phyloP scores from a whole-genome alignment of 2,329 filamentous ascomycete species.

The Nothopassalora personata region DNA sequence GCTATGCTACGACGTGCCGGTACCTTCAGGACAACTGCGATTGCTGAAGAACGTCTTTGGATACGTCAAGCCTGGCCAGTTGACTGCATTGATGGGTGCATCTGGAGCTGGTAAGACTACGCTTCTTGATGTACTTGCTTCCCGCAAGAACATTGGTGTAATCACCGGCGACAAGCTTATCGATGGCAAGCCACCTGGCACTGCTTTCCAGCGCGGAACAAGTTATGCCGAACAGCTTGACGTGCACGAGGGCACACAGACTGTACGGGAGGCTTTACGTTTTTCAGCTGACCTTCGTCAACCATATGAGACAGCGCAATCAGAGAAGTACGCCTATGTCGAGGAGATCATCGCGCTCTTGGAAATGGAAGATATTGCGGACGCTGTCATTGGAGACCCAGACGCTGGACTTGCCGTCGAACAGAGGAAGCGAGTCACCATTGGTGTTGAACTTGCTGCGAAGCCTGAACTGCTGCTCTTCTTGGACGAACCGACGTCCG shows the following conservation, averaged over 20 bases:
- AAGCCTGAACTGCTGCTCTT: constrained; percentile 71
- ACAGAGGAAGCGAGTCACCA: constrained; percentile 63
- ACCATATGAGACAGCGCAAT: constrained; percentile 51
- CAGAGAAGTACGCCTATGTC: constrained; percentile 61
- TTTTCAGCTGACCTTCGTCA: constrained; percentile 62
- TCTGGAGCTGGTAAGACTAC: constrained; percentile 80
- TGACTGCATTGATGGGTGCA: constrained; percentile 49
- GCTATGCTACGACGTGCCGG: constrained; percentile 47
- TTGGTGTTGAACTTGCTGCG: constrained; percentile 56
- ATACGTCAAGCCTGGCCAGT: constrained; percentile 46
- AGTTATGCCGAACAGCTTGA: constrained; percentile 63
- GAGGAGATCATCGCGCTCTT: constrained; percentile 61
- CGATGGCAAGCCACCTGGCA: constrained; percentile 50
- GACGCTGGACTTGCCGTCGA: constrained; percentile 59
- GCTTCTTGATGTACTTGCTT: constrained; percentile 68
- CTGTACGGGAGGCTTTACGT: constrained; percentile 61
- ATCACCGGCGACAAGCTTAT: constrained; percentile 59
- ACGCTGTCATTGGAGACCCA: constrained; percentile 59
- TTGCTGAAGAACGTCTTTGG: constrained; percentile 45
- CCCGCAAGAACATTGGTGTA: constrained; percentile 60
- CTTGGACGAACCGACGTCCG: constrained; percentile 72
- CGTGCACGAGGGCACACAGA: constrained; percentile 57
- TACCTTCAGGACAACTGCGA: constrained; percentile 41
- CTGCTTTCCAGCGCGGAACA: constrained; percentile 58
- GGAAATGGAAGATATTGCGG: constrained; percentile 61